Evolutionary conservation across 2,329 filamentous ascomycete genomes (phyloP), one percentile per base, ranked within the genome.

Genomic region (Stagonosporopsis chrysanthemi): DNA sequence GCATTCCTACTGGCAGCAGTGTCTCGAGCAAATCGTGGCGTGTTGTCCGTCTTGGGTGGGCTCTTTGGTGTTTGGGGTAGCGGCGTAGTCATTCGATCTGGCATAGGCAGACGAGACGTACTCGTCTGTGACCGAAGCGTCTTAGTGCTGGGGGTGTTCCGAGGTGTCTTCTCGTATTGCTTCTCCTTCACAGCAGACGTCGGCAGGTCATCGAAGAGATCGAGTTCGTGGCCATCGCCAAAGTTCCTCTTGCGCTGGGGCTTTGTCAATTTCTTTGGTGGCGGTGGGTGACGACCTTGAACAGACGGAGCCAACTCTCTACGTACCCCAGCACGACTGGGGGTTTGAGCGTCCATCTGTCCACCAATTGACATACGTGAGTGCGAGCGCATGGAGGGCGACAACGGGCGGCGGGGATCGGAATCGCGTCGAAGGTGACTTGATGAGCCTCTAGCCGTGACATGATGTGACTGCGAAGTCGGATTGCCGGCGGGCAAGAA

Each of bases 171-270:
- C 60, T 92, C 82, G 70, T 87, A 99, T 67, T 87, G 90, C 61
- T 88, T 92, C 77, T 99, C 95, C 14, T 87, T 84, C 58, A 89
- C 86, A 12, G 84, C 87, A 15, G 93, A 97, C 0, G 93, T 98
- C 1, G 94, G 94, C 53, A 99, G 80, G 76, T 99, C 95, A 73
- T 99, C 95, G 73, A 99, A 98, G 2, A 85, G 88, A 66, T 98
- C 94, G 31, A 99, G 83, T 76, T 99, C 95, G 58, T 89, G 90
- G 15, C 95, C 95, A 75, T 97, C 92, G 12, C 95, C 95, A 78
- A 96, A 99, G 39, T 69, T 67, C 11, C 66, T 65, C 57, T 73
- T 74, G 19, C 67, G 66, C 46, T 67, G 66, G 36, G 68, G 71
- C 44, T 70, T 66, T 5, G 66, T 68, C 15, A 71, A 55, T 81